Evolutionary conservation across 2,329 filamentous ascomycete species (phyloP).

Genomic region (Penicillium expansum): DNA sequence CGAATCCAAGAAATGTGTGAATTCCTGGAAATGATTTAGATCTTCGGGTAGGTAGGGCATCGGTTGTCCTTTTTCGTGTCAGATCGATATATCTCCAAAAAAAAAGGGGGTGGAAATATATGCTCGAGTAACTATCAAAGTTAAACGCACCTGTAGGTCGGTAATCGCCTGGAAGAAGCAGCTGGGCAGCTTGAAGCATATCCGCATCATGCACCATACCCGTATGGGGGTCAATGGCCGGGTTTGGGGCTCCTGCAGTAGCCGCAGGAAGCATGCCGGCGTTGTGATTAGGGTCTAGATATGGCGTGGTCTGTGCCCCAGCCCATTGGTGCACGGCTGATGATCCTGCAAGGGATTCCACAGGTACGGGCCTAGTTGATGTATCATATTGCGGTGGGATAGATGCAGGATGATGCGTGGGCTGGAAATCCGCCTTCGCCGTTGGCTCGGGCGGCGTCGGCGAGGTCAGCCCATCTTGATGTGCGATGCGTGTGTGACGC

Average conservation of each 20-base stretch:
- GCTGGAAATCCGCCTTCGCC: conserved; percentile 19
- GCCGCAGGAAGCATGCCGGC: conserved; percentile 21
- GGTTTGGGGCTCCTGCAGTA: conserved; percentile 9
- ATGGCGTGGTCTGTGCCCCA: conserved; percentile 25
- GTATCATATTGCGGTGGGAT: conserved; percentile 22
- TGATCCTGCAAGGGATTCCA: conserved; percentile 24
- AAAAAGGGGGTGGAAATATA: too few relatives aligned
- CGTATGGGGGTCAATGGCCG: conserved; percentile 19
- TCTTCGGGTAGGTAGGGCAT: conserved; percentile 34
- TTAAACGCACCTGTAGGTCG: conserved; percentile 21
- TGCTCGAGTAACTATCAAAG: not conserved
- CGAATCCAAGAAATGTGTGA: conserved; percentile 37
- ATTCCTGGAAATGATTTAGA: conserved; percentile 37
- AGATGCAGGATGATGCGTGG: conserved; percentile 16
- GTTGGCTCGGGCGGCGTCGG: conserved; percentile 29
- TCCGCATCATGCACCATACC: conserved; percentile 33
- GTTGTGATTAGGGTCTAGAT: conserved; percentile 25
- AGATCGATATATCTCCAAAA: too few relatives aligned
- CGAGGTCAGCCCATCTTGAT: conserved; percentile 31
- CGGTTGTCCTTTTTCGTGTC: conserved; percentile 24
- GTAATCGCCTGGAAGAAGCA: conserved; percentile 33
- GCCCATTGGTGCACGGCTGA: conserved; percentile 29
- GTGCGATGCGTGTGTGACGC: conserved; percentile 34
- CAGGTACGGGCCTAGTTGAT: conserved; percentile 20
- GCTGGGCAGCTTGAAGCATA: conserved; percentile 41